A percentile compares a stretch with the other conserved stretches of the same genome.
These are phyloP conservation scores for Venturia asperata DNA, from an alignment of 2,329 filamentous ascomycete species.

Conservation along the genomic window DNA sequence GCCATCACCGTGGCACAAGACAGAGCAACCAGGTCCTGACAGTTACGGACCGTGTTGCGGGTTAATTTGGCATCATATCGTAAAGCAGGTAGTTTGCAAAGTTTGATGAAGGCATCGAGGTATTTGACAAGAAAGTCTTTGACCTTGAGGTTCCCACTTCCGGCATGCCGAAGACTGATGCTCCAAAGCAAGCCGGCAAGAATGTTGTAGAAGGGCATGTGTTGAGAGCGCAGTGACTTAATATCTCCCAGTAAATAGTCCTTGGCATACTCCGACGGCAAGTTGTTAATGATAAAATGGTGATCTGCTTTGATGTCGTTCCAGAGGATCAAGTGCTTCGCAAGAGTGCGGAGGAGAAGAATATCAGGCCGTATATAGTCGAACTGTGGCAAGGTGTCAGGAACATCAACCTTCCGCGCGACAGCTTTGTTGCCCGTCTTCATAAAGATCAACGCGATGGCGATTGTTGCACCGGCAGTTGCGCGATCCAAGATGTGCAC, in stretches of 20 bases:
- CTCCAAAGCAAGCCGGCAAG: constrained; percentile 79
- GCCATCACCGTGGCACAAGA: constrained; percentile 88
- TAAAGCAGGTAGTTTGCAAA: constrained; percentile 56
- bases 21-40: constrained; percentile 79
- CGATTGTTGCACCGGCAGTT: constrained; percentile 86
- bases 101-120: constrained; percentile 76
- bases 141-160: constrained; percentile 53
- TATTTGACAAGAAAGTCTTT: constrained; percentile 78
- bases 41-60: constrained; percentile 77
- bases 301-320: constrained; percentile 66
- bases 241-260: constrained; percentile 55
- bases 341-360: constrained; percentile 79
- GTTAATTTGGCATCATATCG: constrained; percentile 81
- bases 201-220: constrained; percentile 90
- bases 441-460: constrained; percentile 89
- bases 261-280: constrained; percentile 62
- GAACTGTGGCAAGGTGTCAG: constrained; percentile 82
- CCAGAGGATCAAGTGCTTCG: constrained; percentile 91
- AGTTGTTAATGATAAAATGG: constrained; percentile 66
- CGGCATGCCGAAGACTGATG: constrained; percentile 41
- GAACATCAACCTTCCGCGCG: constrained; percentile 86
- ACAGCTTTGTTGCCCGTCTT: constrained; percentile 85
- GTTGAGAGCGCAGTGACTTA: constrained; percentile 62
- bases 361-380: constrained; percentile 94
- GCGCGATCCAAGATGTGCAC: constrained; percentile 91